phyloP scores from a whole-genome alignment of 176 grass and related monocot genomes.

The bread wheat (Triticum aestivum) region IWGSC_CS_RefSeq_v2.1 NC_057811.1:430964743-430965242 shows the following conservation, averaged over 20 bases:
- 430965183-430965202: conserved; percentile 65
- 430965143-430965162: conserved; percentile 61
- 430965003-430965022: conserved; percentile 41
- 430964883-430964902: conserved; percentile 72
- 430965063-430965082: conserved; percentile 78
- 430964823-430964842: conserved; percentile 62
- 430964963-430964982: conserved; percentile 44
- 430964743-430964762: conserved; percentile 61
- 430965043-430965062: conserved; percentile 61
- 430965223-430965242: conserved; percentile 33
- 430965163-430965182: conserved; percentile 63
- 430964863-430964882: conserved; percentile 53
- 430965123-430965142: conserved; percentile 61
- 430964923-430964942: conserved; percentile 58
- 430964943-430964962: background rate
- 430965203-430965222: conserved; percentile 53
- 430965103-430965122: conserved; percentile 56
- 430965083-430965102: conserved; percentile 41
- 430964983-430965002: conserved; percentile 50
- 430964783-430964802: conserved; percentile 56
- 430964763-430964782: conserved; percentile 50
- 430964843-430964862: conserved; percentile 53
- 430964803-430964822: conserved; percentile 64
- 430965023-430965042: conserved; percentile 45
- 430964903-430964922: conserved; percentile 49